Evolutionary conservation across 2,329 filamentous ascomycete species (phyloP), one percentile per base, ranked within the genome.

Genomic region (Hymenoscyphus linearis): DNA sequence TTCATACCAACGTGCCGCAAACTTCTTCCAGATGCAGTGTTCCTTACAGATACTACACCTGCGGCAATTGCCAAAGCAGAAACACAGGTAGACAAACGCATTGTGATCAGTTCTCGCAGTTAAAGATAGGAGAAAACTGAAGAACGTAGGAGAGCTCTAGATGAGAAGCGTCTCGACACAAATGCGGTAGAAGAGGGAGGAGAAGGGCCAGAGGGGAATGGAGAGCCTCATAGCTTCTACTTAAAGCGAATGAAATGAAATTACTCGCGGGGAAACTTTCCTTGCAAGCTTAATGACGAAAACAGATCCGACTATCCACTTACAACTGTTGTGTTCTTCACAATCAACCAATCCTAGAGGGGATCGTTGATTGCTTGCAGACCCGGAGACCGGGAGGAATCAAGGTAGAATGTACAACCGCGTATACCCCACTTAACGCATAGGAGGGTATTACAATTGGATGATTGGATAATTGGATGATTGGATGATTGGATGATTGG

Each of bases 1-100:
- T 58, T 36, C 52, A 62, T 67, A 18, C 68, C 67, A 52, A 67
- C 67, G 60, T 70, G 67, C 53, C 65, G 62, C 53, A 65, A 61
- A 47, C 66, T 68, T 60, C 67, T 59, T 22, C 66, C 64, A 22
- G 64, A 66, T 31, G 64, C 64, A 12, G 62, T 58, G 12, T 61
- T 58, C 12, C 61, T 64, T 37, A 64, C 66, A 52, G 63, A 60
- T n/a, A 63, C 61, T 16, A 67, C 25, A 50, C 60, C 40, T 14
- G 58, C 57, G 35, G 63, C 58, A 55, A 67, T 58, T 55, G 65
- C 62, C 31, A 69, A 52, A 52, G 62, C 63, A 27, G 67, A 66
- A 52, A 69, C 50, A 60, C 58, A 55, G 47, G 61, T 63, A 50
- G 65, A 69, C 57, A 70, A 62, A 54, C 60, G 63, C 67, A 70